These are phyloP conservation scores for Penicillium sclerotiorum DNA, from an alignment of 2,329 filamentous ascomycete species.

Conservation along the genomic window DNA sequence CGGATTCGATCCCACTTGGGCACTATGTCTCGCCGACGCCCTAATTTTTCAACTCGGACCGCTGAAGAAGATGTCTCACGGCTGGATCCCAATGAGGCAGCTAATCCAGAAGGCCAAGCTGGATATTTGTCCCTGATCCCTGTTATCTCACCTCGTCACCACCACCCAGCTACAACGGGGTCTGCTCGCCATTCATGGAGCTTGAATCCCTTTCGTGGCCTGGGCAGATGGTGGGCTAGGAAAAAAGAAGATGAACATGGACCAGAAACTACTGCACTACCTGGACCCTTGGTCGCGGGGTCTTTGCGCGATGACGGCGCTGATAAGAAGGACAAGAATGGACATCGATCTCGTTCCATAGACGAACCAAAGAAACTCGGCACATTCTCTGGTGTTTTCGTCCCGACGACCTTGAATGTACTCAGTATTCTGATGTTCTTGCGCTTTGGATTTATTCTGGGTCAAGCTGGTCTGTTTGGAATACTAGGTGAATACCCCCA, in stretches of 20 bases:
- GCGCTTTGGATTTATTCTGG: constrained; percentile 81
- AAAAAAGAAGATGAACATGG: neutral
- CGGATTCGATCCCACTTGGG: constrained; percentile 19
- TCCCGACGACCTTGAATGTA: constrained; percentile 86
- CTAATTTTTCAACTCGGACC: constrained; percentile 43
- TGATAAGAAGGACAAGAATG: constrained; percentile 36
- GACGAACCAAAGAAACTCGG: constrained; percentile 65
- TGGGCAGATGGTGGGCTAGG: constrained; percentile 10
- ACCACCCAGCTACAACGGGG: constrained; percentile 26
- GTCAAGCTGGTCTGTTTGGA: constrained; percentile 75
- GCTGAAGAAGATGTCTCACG: constrained; percentile 41
- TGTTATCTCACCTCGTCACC: constrained; percentile 24
- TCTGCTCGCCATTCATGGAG: constrained; percentile 22
- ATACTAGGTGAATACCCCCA: constrained; percentile 65
- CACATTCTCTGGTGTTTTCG: constrained; percentile 77
- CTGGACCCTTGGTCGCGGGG: constrained; percentile 20
- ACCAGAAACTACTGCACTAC: constrained; percentile 13
- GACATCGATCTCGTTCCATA: constrained; percentile 26
- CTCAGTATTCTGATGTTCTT: constrained; percentile 91
- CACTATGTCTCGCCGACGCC: constrained; percentile 39
- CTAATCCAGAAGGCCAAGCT: constrained; percentile 22
- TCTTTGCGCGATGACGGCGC: constrained; percentile 29
- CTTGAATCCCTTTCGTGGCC: constrained; percentile 23
- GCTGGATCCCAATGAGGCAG: constrained; percentile 36
- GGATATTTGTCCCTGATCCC: constrained; percentile 26